phyloP scores from a whole-genome alignment of 2,329 filamentous ascomycete species.

The Talaromyces sp. region DNA sequence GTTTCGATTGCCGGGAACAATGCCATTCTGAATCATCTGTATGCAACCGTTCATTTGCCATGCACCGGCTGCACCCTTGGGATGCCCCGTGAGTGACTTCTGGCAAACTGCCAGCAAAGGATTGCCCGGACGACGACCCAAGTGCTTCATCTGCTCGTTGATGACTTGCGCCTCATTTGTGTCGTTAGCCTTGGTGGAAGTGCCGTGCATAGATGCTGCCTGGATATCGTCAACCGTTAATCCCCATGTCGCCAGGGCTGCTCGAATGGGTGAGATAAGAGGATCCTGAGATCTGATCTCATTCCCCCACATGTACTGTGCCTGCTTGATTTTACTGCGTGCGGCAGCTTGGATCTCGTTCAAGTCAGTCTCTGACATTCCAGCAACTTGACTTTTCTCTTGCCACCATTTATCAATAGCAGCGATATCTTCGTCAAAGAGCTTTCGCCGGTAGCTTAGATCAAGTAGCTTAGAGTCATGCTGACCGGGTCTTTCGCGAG shows the following conservation, averaged over 20 bases:
- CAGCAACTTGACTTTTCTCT: not conserved
- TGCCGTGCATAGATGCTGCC: constrained; percentile 97
- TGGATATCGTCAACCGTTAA: constrained; percentile 92
- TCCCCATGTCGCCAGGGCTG: constrained; percentile 94
- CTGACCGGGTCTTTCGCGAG: constrained; percentile 81
- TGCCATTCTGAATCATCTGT: constrained; percentile 86
- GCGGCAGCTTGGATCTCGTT: constrained; percentile 53
- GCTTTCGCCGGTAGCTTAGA: constrained; percentile 79
- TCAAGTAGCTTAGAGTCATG: constrained; percentile 93
- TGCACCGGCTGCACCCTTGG: constrained; percentile 96
- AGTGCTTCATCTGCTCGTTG: constrained; percentile 89
- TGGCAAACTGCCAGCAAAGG: constrained; percentile 67
- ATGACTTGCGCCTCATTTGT: constrained; percentile 99
- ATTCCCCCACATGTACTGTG: constrained; percentile 91
- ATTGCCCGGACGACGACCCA: constrained; percentile 94
- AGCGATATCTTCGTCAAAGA: not conserved
- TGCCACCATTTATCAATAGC: constrained; percentile 60
- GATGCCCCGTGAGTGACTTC: constrained; percentile 97
- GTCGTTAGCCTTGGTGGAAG: constrained; percentile 96
- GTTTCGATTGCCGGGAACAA: constrained; percentile 95
- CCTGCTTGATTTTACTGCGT: constrained; percentile 83
- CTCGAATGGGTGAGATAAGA: constrained; percentile 87
- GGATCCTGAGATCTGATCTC: constrained; percentile 97
- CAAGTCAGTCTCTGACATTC: not conserved
- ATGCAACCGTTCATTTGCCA: constrained; percentile 99